phyloP scores from a whole-genome alignment of 352 stramenopile species.

The Pythium folliculosum region DNA sequence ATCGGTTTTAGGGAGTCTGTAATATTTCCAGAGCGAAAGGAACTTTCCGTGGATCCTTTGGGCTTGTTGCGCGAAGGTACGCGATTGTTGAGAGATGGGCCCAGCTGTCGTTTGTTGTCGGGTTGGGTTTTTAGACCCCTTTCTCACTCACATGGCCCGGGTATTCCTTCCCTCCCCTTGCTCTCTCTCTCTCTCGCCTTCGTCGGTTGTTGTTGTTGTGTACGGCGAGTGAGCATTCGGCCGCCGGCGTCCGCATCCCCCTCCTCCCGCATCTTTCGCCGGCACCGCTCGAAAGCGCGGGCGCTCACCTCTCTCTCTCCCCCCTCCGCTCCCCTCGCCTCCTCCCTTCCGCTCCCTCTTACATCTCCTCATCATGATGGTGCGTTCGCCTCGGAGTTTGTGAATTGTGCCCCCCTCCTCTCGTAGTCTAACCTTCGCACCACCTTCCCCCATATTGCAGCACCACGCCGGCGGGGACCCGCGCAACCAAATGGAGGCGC shows the following conservation, averaged over 20 bases:
- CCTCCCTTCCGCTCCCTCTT: too few relatives aligned
- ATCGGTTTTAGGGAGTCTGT: not conserved
- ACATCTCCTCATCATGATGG: not conserved
- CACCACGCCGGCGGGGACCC: slow-evolving; percentile 40
- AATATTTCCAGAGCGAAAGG: not conserved
- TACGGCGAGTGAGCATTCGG: not conserved
- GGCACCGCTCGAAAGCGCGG: too few relatives aligned
- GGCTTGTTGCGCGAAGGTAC: slow-evolving; percentile 9
- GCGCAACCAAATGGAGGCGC: slow-evolving; percentile 68
- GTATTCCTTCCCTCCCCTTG: not conserved
- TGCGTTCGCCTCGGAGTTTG: not conserved
- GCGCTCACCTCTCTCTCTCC: too few relatives aligned
- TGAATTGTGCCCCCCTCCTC: too few relatives aligned
- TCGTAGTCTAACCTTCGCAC: slow-evolving; percentile 16
- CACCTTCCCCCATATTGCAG: slow-evolving; percentile 19
- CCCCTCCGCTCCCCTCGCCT: not conserved
- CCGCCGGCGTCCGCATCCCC: not conserved
- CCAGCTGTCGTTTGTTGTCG: not conserved
- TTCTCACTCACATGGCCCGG: slow-evolving; percentile 1
- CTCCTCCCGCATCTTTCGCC: not conserved
- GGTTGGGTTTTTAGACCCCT: not conserved
- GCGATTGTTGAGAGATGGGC: not conserved
- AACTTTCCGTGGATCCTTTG: slow-evolving; percentile 4
- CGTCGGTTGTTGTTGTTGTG: not conserved
- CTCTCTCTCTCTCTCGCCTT: not conserved